Evolutionary conservation across 1,284 basidiomycete species (phyloP).

Genomic region (Psilocybe mexicana): DNA sequence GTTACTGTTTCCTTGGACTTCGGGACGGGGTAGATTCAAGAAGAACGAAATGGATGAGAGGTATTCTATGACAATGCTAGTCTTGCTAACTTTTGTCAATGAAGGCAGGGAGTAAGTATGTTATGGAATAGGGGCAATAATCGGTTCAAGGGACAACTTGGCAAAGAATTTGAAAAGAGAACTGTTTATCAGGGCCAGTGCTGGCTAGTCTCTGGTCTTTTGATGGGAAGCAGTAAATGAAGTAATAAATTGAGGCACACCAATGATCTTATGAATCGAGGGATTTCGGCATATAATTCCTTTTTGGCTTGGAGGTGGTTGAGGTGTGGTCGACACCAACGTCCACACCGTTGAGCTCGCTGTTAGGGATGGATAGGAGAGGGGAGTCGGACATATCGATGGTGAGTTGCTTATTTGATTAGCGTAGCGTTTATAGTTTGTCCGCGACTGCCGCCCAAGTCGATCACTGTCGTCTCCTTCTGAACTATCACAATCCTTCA

Average conservation of each 20-base stretch:
- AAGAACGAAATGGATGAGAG: no score
- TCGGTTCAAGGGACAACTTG: no score
- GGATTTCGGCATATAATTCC: not conserved
- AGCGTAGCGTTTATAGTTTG: not conserved
- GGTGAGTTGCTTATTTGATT: constrained; percentile 7
- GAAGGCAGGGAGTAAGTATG: no score
- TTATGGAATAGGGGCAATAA: no score
- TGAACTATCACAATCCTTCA: not conserved
- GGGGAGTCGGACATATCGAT: constrained; percentile 1
- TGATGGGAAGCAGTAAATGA: constrained; percentile 3
- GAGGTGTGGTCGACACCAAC: not conserved
- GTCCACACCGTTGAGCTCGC: not conserved
- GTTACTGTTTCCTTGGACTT: no score
- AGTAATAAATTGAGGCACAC: constrained; percentile 12
- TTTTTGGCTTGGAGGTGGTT: not conserved
- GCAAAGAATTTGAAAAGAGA: not conserved
- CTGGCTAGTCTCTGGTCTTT: no score
- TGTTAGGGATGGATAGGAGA: constrained; percentile 3
- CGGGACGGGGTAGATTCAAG: no score
- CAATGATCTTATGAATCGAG: constrained; percentile 10
- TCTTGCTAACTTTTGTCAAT: no score
- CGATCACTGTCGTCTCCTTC: not conserved
- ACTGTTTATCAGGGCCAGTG: not conserved
- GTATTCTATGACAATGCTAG: no score
- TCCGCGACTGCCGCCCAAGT: not conserved